Evolutionary conservation across 345 rosid genomes (phyloP).

Genomic region (Pseudoturritis turrita): DNA sequence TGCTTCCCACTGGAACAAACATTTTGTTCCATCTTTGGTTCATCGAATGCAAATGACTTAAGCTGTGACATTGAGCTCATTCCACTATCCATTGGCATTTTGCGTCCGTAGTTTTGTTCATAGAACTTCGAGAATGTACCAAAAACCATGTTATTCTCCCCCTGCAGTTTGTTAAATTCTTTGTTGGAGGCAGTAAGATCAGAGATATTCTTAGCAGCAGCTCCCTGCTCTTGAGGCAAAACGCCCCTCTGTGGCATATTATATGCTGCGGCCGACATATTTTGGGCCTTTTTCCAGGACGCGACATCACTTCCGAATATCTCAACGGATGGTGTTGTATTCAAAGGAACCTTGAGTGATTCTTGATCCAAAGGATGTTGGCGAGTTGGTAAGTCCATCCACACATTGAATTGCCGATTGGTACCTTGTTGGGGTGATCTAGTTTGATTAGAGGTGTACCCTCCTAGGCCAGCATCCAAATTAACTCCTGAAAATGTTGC

Average conservation of each 20-base stretch:
- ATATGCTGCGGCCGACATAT: background rate
- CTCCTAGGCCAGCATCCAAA: constrained; percentile 10
- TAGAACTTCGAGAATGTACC: constrained; percentile 22
- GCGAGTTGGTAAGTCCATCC: constrained; percentile 28
- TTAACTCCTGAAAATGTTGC: constrained; percentile 5
- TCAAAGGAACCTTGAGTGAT: constrained; percentile 2
- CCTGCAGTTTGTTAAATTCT: constrained; percentile 33
- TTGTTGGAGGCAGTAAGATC: constrained; percentile 8
- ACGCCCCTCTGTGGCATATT: constrained; percentile 7
- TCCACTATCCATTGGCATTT: constrained; percentile 27
- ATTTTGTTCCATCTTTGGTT: constrained; percentile 24
- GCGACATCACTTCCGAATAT: background rate
- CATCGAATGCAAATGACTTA: constrained; percentile 25
- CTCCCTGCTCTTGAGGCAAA: constrained; percentile 10
- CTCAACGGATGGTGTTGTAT: background rate
- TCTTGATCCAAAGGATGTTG: constrained; percentile 19
- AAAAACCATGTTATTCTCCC: constrained; percentile 19
- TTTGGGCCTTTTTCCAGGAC: background rate
- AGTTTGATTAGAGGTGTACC: background rate
- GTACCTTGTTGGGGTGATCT: constrained; percentile 11
- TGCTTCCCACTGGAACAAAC: background rate
- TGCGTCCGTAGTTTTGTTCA: constrained; percentile 24
- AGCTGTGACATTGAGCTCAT: constrained; percentile 27
- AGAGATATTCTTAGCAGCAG: background rate
- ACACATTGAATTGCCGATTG: constrained; percentile 22